These are phyloP conservation scores for Coniosporium tulheliwenetii DNA, from an alignment of 2,329 filamentous ascomycete genomes.

Conservation along the genomic window DNA sequence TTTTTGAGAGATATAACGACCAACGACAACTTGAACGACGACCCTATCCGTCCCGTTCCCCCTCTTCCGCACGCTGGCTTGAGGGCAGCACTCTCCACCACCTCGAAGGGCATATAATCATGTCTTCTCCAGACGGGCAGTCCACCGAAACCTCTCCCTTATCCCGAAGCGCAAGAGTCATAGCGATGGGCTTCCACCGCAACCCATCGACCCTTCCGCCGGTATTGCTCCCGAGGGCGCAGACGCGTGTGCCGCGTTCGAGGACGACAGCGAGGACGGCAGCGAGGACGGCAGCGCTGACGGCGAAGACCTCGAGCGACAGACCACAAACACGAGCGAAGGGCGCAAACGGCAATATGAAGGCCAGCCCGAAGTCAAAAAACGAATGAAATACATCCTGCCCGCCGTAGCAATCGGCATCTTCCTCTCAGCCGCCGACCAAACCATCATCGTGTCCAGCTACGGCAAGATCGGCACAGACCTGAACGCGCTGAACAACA, in stretches of 20 bases:
- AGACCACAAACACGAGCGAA: constrained; percentile 13
- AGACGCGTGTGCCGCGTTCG: constrained; percentile 6
- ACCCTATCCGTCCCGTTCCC: too few relatives aligned
- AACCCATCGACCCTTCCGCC: constrained; percentile 11
- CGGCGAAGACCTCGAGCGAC: constrained; percentile 19
- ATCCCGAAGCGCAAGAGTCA: constrained; percentile 3
- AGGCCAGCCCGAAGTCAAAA: constrained; percentile 32
- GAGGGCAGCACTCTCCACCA: too few relatives aligned
- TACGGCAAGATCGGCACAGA: constrained; percentile 67
- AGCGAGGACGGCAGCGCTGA: constrained; percentile 5
- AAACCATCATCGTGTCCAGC: constrained; percentile 63
- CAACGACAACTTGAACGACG: too few relatives aligned
- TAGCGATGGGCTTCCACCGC: constrained; percentile 1
- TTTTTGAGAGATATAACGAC: too few relatives aligned
- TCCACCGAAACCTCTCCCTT: constrained; percentile 12
- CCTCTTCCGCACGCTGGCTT: too few relatives aligned
- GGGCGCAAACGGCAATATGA: constrained; percentile 20
- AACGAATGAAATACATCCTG: constrained; percentile 40
- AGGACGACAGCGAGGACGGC: constrained; percentile 5
- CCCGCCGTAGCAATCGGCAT: constrained; percentile 49
- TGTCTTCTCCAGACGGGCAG: constrained; percentile 6
- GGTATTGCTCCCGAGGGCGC: constrained; percentile 12
- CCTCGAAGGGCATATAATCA: not conserved
- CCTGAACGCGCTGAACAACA: constrained; percentile 56
- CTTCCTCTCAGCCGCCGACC: constrained; percentile 58